A percentile compares a stretch with the other conserved stretches of the same genome.
phyloP scores from a whole-genome alignment of 306 rosid genomes.

The Fagus crenata region DNA sequence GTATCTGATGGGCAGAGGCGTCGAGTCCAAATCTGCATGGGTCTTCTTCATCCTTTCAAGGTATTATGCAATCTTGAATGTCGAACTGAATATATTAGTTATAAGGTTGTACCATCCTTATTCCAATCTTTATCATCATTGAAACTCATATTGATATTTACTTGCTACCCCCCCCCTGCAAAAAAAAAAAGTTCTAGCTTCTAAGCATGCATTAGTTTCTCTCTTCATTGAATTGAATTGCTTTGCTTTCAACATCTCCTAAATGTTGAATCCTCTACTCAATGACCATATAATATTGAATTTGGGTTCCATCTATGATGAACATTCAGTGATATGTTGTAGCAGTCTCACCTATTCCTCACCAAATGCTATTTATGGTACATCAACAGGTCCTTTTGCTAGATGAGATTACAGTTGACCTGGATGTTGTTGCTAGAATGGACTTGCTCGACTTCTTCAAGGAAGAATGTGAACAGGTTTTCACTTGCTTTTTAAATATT shows the following conservation, averaged over 20 bases:
- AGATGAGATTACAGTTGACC: conserved; percentile 94
- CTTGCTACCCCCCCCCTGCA: neutral
- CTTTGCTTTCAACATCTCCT: neutral
- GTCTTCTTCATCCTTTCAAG: conserved; percentile 95
- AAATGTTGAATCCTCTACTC: neutral
- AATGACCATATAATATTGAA: neutral
- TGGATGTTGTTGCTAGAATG: conserved; percentile 91
- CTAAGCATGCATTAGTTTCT: neutral
- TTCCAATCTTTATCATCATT: neutral
- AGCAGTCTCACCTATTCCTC: neutral
- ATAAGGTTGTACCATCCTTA: neutral
- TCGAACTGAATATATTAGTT: neutral
- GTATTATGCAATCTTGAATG: conserved; percentile 31
- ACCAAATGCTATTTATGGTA: neutral
- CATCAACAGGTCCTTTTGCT: conserved; percentile 79
- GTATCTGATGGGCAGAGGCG: conserved; percentile 98
- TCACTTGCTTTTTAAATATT: conserved; percentile 20
- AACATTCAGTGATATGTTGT: neutral
- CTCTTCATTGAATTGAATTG: neutral
- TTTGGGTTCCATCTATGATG: neutral
- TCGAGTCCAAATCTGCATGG: conserved; percentile 96
- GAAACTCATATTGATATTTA: neutral
- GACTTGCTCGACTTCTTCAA: conserved; percentile 80
- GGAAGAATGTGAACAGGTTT: conserved; percentile 98
- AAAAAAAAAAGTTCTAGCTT: too few relatives aligned